Evolutionary conservation across 139 green algal species (phyloP), one percentile per base, ranked within the genome.

Genomic region (Haematococcus lacustris): DNA sequence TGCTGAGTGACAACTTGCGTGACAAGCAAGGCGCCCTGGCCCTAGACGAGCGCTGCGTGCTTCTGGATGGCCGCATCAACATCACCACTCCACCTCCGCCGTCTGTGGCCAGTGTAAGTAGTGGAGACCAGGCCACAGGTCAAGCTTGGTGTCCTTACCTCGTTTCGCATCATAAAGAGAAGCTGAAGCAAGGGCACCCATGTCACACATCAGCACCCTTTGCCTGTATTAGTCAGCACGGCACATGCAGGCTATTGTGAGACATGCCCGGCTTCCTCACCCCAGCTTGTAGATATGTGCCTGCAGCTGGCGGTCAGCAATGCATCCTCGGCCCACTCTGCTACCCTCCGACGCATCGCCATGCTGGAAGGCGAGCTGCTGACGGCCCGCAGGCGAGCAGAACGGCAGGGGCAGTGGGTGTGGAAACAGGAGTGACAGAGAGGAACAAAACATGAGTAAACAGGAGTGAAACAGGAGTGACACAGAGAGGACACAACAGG

Each of bases 61-160:
- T 85, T 68, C 61, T 85, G 61, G 79, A 85, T 47, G 79, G 79
- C 28, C 75, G 79, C 35, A 77, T 81, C 63, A 78, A 81, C 61
- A 2, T 85, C 40, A 37, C 23, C n/a, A 68, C 70, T 34, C 61
- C 74, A 3, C 79, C 79, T 25, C 75, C 79, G 37, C 63, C 51
- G 26, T 70, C 40, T 32, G 68, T 84, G 4, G 74, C 70, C 9
- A 32, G n/a, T n/a, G 13, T 64, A 33, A 9, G 57, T 64, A 4
- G 21, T 35, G 57, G 57, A 64, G 32, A 32, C 23, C n/a, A n/a
- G n/a, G 57, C 13, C 4, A 64, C 3, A 66, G 6, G 39, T 32
- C 60, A 5, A 28, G n/a, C n/a, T n/a, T n/a, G n/a, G n/a, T 4
- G 39, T 38, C 30, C 33, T 32, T 37, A 9, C 17, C 17, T 32